These are phyloP conservation scores for Lachnellula hyalina DNA, from an alignment of 2,329 filamentous ascomycete species.

Conservation along the genomic window DNA sequence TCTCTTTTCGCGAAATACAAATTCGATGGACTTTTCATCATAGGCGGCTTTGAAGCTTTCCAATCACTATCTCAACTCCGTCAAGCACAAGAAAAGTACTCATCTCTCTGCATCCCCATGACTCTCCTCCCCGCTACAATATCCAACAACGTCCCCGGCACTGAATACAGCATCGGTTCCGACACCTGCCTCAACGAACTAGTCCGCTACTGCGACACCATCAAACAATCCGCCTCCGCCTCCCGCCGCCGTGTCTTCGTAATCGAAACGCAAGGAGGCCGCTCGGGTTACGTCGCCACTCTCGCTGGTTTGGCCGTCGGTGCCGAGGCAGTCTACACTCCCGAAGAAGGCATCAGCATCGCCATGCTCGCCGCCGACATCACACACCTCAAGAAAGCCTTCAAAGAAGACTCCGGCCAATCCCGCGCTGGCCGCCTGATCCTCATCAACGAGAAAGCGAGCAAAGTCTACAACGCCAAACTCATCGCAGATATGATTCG, in stretches of 20 bases:
- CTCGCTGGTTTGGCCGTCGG: constrained; percentile 88
- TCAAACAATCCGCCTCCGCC: constrained; percentile 93
- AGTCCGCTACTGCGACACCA: constrained; percentile 92
- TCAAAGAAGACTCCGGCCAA: constrained; percentile 79
- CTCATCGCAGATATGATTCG: constrained; percentile 94
- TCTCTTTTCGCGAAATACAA: constrained; percentile 78
- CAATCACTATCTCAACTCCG: constrained; percentile 85
- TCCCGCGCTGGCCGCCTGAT: constrained; percentile 89
- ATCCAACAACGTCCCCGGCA: constrained; percentile 96
- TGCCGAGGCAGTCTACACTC: constrained; percentile 89
- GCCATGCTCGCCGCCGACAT: constrained; percentile 92
- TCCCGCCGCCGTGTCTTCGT: constrained; percentile 93
- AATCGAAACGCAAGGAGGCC: constrained; percentile 93
- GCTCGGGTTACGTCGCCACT: constrained; percentile 89
- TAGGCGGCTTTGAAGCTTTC: constrained; percentile 96
- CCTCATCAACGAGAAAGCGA: constrained; percentile 93
- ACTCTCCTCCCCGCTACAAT: constrained; percentile 91
- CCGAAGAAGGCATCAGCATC: constrained; percentile 90
- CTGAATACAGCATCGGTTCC: constrained; percentile 93
- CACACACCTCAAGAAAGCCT: constrained; percentile 78
- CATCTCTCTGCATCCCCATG: constrained; percentile 88
- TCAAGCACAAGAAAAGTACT: constrained; percentile 70
- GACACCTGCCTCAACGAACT: constrained; percentile 96
- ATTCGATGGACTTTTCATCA: constrained; percentile 85
- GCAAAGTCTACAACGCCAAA: constrained; percentile 83